These are phyloP conservation scores for Calamus simplicifolius DNA, from an alignment of 176 grass and related monocot genomes.

Conservation along the genomic window DNA sequence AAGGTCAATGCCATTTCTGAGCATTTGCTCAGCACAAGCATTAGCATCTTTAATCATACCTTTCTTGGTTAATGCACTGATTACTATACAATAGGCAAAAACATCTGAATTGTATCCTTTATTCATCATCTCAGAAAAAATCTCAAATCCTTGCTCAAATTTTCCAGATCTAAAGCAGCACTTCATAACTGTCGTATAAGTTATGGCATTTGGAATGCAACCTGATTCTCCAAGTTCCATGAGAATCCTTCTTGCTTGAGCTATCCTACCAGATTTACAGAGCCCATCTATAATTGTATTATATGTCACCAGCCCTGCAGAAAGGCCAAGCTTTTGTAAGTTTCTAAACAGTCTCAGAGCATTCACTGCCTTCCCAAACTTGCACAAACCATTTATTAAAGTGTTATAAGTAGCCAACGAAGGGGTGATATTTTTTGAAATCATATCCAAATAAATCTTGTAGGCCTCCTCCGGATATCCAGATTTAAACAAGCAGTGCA, in stretches of 20 bases:
- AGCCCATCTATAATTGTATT: constrained; percentile 88
- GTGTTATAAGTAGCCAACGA: constrained; percentile 71
- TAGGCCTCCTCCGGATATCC: constrained; percentile 69
- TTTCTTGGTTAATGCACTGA: constrained; percentile 78
- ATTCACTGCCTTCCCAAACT: constrained; percentile 32
- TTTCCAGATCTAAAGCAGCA: constrained; percentile 71
- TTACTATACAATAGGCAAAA: constrained; percentile 66
- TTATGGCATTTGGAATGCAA: constrained; percentile 42
- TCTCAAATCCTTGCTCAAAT: constrained; percentile 76
- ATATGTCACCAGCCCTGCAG: constrained; percentile 61
- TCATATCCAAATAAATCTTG: constrained; percentile 70
- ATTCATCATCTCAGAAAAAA: constrained; percentile 55
- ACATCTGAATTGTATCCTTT: constrained; percentile 55
- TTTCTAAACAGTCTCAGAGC: constrained; percentile 73
- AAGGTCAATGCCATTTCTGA: constrained; percentile 46
- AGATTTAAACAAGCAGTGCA: constrained; percentile 70
- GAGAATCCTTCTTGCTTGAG: constrained; percentile 61
- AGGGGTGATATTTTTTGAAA: constrained; percentile 35
- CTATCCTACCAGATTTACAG: constrained; percentile 63
- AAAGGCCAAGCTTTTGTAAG: constrained; percentile 48
- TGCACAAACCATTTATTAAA: constrained; percentile 64
- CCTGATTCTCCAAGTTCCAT: constrained; percentile 57
- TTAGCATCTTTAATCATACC: constrained; percentile 76
- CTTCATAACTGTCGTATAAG: constrained; percentile 78
- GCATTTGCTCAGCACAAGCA: constrained; percentile 53